Evolutionary conservation across 208 protist species (phyloP), one percentile per base, ranked within the genome.

Genomic region (Wallacemonas rigidus): DNA sequence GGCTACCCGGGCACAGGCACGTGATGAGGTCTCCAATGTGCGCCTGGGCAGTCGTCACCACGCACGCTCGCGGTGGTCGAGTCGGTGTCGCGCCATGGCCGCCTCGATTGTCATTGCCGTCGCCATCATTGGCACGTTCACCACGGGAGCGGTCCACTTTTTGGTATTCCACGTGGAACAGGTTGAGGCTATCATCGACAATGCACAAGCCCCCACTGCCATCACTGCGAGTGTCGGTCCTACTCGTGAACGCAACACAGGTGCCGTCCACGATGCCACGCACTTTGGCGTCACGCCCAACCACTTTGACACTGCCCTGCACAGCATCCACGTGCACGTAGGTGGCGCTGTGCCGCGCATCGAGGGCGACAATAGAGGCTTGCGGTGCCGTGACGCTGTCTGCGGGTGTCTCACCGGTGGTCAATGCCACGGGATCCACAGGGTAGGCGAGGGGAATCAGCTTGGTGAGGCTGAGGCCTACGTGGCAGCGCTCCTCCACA

Each of bases 21-120:
- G 87, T 93, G 2, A 92, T 79, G 39, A 91, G 71, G 57, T 96
- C 85, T 2, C 91, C 91, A 9, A 96, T 40, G 72, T 96, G 89
- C 68, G 64, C 86, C 64, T 92, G 80, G 14, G 84, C 88, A 4
- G 51, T 72, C n/a, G 60, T 65, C 60, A 65, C 60, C 6, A 65
- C 60, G 39, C 60, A 50, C 60, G 60, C 60, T 11, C 60, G 60
- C 60, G 43, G 11, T 41, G 60, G 60, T 17, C n/a, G 60, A 14
- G 36, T 36, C 6, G 60, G 3, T 36, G 17, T 73, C 44, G 41
- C 76, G 76, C 2, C 77, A 70, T 39, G 48, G 54, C 68, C 57
- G 74, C 15, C 60, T 17, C 8, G 56, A 35, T 41, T 53, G 36
- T 61, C 39, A 15, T 63, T 43, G 36, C 1, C 63, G 65, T 50